Evolutionary conservation across 345 rosid genomes (phyloP).

Genomic region (Citrus sp.): DNA sequence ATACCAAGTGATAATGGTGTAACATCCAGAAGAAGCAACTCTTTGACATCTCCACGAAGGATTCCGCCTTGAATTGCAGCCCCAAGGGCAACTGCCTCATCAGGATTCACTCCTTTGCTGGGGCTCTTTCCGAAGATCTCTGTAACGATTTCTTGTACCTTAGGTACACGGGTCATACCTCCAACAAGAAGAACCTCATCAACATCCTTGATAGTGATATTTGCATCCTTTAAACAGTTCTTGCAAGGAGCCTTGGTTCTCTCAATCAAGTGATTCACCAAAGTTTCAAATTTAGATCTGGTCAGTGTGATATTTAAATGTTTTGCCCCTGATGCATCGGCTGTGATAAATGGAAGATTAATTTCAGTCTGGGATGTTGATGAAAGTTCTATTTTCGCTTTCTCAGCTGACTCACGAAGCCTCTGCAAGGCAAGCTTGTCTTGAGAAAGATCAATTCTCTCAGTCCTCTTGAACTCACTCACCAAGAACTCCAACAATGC

Average conservation of each 20-base stretch:
- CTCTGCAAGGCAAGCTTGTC: constrained; percentile 90
- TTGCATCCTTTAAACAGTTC: constrained; percentile 82
- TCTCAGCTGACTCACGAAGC: constrained; percentile 89
- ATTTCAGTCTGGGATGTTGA: constrained; percentile 85
- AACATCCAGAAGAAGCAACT: constrained; percentile 78
- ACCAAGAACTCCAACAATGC: constrained; percentile 72
- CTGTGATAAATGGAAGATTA: constrained; percentile 81
- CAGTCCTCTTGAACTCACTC: constrained; percentile 68
- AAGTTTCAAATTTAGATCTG: constrained; percentile 63
- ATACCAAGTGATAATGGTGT: constrained; percentile 89
- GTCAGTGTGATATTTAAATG: constrained; percentile 81
- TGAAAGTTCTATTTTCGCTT: constrained; percentile 86
- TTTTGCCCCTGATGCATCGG: constrained; percentile 81
- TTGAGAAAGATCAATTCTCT: constrained; percentile 68
- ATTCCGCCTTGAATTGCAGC: constrained; percentile 93
- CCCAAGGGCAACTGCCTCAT: constrained; percentile 88
- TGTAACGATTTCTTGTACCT: constrained; percentile 71
- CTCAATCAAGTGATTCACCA: constrained; percentile 72
- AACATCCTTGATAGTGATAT: constrained; percentile 60
- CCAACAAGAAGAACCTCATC: constrained; percentile 90
- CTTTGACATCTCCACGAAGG: constrained; percentile 91
- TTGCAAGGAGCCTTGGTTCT: constrained; percentile 70
- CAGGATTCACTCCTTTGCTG: constrained; percentile 87
- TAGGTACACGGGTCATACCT: constrained; percentile 96
- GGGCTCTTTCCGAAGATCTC: constrained; percentile 82